These are phyloP conservation scores for Chlorella sp. DNA, from an alignment of 139 green algal species.

Conservation along the genomic window DNA sequence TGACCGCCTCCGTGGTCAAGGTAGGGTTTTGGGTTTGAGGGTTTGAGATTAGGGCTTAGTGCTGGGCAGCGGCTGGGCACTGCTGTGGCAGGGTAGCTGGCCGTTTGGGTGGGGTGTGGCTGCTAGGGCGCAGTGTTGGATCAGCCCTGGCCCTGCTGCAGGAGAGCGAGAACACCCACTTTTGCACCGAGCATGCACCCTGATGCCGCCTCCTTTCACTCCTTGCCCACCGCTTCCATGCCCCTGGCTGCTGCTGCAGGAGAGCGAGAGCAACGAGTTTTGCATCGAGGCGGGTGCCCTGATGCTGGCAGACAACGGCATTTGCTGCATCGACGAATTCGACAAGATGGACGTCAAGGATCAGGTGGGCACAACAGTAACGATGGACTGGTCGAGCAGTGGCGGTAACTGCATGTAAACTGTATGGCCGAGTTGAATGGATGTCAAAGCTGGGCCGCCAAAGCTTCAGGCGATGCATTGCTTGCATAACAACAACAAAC, in stretches of 20 bases:
- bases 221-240: background rate
- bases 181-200: too few relatives aligned
- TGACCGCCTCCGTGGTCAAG: constrained; percentile 97
- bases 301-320: constrained; percentile 97
- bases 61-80: background rate
- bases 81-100: background rate
- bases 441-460: too few relatives aligned
- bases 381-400: background rate
- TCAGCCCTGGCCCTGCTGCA: too few relatives aligned
- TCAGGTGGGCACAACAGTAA: too few relatives aligned
- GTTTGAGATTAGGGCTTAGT: background rate
- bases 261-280: constrained; percentile 93
- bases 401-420: too few relatives aligned
- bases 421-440: too few relatives aligned
- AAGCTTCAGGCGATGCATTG: too few relatives aligned
- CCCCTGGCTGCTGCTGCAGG: constrained; percentile 48
- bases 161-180: too few relatives aligned
- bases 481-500: too few relatives aligned
- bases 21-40: constrained; percentile 45
- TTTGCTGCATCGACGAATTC: constrained; percentile 98
- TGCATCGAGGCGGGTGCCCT: constrained; percentile 98
- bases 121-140: background rate
- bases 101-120: background rate
- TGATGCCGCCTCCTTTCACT: too few relatives aligned
- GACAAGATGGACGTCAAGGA: constrained; percentile 97